Evolutionary conservation across 2,329 filamentous ascomycete genomes (phyloP).

Genomic region (Apiospora saccharicola): DNA sequence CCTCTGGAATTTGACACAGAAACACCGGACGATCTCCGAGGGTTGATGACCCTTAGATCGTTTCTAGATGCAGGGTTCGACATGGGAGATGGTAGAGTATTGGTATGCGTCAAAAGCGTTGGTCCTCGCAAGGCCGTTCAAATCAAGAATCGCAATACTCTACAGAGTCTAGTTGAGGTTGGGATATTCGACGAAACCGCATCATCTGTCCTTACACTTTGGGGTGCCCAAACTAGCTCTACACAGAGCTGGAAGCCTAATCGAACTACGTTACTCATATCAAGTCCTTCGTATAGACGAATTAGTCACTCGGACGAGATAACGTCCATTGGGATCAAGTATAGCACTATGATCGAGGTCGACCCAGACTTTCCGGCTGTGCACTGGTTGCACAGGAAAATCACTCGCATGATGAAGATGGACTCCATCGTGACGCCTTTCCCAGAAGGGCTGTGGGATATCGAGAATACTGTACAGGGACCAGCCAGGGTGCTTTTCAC

Average conservation of each 20-base stretch:
- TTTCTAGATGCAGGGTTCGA: constrained; percentile 64
- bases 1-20: constrained; percentile 52
- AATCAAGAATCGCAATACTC: constrained; percentile 54
- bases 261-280: constrained; percentile 58
- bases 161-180: constrained; percentile 56
- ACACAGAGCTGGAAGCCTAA: constrained; percentile 54
- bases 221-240: constrained; percentile 56
- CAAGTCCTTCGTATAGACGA: constrained; percentile 45
- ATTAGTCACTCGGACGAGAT: constrained; percentile 15
- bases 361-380: constrained; percentile 62
- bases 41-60: constrained; percentile 63
- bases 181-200: constrained; percentile 65
- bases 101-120: constrained; percentile 66
- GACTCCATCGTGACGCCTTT: constrained; percentile 60
- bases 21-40: constrained; percentile 43
- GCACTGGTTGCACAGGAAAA: constrained; percentile 59
- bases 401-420: constrained; percentile 53
- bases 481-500: constrained; percentile 47
- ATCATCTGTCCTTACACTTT: constrained; percentile 60
- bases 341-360: constrained; percentile 60
- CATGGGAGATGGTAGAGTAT: constrained; percentile 55
- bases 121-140: constrained; percentile 57
- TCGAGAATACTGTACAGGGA: background rate
- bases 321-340: constrained; percentile 42
- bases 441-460: constrained; percentile 37